Evolutionary conservation across 306 rosid species (phyloP), one percentile per base, ranked within the genome.

Genomic region (Vigna mungo): DNA sequence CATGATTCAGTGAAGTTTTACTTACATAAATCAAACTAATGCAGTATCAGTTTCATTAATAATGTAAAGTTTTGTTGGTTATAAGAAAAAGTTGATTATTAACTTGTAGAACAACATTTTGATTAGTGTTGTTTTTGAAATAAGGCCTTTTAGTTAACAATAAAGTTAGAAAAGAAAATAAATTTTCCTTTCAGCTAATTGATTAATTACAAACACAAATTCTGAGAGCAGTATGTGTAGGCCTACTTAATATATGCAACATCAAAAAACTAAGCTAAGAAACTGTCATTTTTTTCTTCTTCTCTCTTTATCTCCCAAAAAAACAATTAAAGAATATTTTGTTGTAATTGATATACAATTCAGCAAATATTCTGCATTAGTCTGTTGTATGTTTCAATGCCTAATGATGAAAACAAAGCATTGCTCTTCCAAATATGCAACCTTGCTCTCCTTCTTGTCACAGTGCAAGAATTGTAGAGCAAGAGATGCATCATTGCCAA

Each of bases 261-360:
- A 67, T 80, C 32, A 78, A 58, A 71, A 74, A 78, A 82, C 56
- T 73, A 82, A 78, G 72, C 74, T 77, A 78, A 44, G 13, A 78
- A 52, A 49, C 21, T 48, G 16, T 32, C 37, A 23, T 41, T 55
- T 63, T 37, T 25, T 70, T 39, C n/a, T 56, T 51, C 48, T 18
- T 56, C 60, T 67, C 78, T 49, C 79, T 62, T 75, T 49, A 16
- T 53, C 55, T 52, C 74, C 67, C 74, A 4, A 54, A 43, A 59
- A 78, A 62, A 15, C 46, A 61, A 63, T 77, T n/a, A 37, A 85
- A 75, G 64, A 84, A 78, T 66, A 71, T 71, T 48, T 79, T 75
- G 30, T 14, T 15, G 47, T 74, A 68, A 36, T 53, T 20, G 62
- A 39, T 59, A 41, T 79, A 72, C 71, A 61, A 60, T 44, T 58